phyloP scores from a whole-genome alignment of 495 filamentous ascomycete species.

The Penicillium tannophilum region DNA sequence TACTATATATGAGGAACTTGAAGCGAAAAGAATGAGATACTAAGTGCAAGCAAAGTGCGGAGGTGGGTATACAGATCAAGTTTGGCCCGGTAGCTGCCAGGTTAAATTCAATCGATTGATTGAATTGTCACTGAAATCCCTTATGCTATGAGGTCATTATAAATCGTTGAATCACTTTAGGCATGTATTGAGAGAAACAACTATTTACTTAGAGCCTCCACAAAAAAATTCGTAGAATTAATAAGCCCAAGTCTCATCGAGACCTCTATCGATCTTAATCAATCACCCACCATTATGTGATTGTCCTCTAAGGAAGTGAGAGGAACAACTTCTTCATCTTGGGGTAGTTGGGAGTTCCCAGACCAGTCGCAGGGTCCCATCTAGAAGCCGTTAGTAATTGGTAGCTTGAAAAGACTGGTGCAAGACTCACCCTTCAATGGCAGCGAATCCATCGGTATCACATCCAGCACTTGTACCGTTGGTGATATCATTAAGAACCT shows the following conservation, averaged over 20 bases:
- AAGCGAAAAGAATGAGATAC: too few species aligned
- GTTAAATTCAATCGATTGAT: too few species aligned
- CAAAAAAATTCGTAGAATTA: not conserved
- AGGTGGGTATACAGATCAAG: too few species aligned
- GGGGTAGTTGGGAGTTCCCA: slow-evolving; percentile 56
- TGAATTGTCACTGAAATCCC: too few species aligned
- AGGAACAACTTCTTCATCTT: slow-evolving; percentile 48
- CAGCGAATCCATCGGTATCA: slow-evolving; percentile 50
- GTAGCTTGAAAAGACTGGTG: not conserved
- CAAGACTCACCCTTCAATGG: slow-evolving; percentile 40
- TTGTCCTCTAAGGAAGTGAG: slow-evolving; percentile 26
- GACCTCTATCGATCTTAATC: not conserved
- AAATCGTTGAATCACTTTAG: too few species aligned
- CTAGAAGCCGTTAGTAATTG: slow-evolving; percentile 2
- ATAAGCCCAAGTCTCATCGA: too few species aligned
- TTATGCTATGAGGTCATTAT: too few species aligned
- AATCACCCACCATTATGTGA: not conserved
- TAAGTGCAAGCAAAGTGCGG: too few species aligned
- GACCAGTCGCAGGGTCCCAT: slow-evolving; percentile 57
- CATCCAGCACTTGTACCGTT: slow-evolving; percentile 51
- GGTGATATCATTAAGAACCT: slow-evolving; percentile 52
- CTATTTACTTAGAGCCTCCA: not conserved
- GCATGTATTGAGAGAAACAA: not conserved
- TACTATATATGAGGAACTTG: too few species aligned
- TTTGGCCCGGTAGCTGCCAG: too few species aligned